A percentile compares a stretch with the other conserved stretches of the same genome.
Evolutionary conservation across 139 green algal species (phyloP).

Genomic region (Haematococcus lacustris): DNA sequence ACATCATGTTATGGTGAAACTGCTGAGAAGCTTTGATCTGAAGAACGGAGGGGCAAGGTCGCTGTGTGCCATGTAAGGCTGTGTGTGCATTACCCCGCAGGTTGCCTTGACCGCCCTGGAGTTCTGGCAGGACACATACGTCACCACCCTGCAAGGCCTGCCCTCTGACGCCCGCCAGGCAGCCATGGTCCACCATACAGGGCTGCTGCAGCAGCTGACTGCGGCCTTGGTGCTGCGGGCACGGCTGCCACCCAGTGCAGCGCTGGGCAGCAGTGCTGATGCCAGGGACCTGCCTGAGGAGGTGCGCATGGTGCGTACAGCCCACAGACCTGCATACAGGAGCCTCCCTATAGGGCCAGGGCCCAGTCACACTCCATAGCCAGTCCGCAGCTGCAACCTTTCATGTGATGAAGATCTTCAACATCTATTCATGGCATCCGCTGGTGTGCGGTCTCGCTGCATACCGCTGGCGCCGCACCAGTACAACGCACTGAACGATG

Average conservation of each 20-base stretch:
- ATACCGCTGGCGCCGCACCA: too few species aligned
- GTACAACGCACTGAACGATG: too few species aligned
- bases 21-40: not conserved
- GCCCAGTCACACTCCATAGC: too few species aligned
- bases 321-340: not conserved
- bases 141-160: slow-evolving; percentile 31
- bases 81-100: slow-evolving; percentile 2
- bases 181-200: not conserved
- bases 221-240: slow-evolving; percentile 38
- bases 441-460: too few species aligned
- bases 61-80: not conserved
- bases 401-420: too few species aligned
- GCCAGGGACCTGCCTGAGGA: slow-evolving; percentile 50
- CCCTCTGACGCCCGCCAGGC: not conserved
- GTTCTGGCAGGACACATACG: slow-evolving; percentile 44
- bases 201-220: slow-evolving; percentile 38
- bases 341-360: too few species aligned
- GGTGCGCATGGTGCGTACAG: slow-evolving; percentile 33
- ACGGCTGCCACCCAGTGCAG: slow-evolving; percentile 18
- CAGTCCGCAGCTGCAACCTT: too few species aligned
- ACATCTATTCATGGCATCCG: too few species aligned
- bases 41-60: not conserved
- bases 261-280: slow-evolving; percentile 37
- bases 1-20: not conserved
- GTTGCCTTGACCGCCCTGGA: slow-evolving; percentile 20